Percentiles rank a stretch among this genome's conserved stretches.
Evolutionary conservation across 768 basidiomycete species (phyloP).

Genomic region (Boletus bicolor): DNA sequence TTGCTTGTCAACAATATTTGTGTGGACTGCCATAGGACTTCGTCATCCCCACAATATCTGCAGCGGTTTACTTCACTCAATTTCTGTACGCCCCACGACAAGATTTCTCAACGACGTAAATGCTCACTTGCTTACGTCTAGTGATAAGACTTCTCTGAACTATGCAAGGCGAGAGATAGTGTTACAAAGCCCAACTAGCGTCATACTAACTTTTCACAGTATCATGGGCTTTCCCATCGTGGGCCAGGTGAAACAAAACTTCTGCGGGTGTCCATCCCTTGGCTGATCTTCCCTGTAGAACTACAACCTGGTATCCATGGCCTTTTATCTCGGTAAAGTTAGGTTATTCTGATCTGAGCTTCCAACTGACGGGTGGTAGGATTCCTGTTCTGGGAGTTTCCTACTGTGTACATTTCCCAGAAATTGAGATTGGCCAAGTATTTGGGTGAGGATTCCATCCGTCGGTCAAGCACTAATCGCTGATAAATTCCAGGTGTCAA

Average conservation of each 20-base stretch:
- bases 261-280: background rate
- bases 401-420: conserved; percentile 63
- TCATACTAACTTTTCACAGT: conserved; percentile 28
- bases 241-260: conserved; percentile 43
- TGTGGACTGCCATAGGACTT: conserved; percentile 37
- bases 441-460: conserved; percentile 40
- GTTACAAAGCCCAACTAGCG: too few relatives aligned
- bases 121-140: conserved; percentile 22
- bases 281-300: conserved; percentile 34
- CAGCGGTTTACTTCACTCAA: conserved; percentile 67
- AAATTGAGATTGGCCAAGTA: conserved; percentile 59
- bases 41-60: conserved; percentile 53
- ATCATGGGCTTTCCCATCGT: conserved; percentile 66
- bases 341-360: background rate
- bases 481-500: conserved; percentile 41
- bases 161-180: conserved; percentile 52
- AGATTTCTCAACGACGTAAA: background rate
- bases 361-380: conserved; percentile 32
- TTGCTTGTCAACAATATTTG: background rate
- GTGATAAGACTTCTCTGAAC: conserved; percentile 68
- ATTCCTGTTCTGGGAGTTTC: conserved; percentile 60
- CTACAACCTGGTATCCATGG: conserved; percentile 61
- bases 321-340: conserved; percentile 57
- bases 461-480: background rate
- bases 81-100: conserved; percentile 45